Evolutionary conservation across 164 flowering plant species (phyloP).

Genomic region (Piper betle): DNA sequence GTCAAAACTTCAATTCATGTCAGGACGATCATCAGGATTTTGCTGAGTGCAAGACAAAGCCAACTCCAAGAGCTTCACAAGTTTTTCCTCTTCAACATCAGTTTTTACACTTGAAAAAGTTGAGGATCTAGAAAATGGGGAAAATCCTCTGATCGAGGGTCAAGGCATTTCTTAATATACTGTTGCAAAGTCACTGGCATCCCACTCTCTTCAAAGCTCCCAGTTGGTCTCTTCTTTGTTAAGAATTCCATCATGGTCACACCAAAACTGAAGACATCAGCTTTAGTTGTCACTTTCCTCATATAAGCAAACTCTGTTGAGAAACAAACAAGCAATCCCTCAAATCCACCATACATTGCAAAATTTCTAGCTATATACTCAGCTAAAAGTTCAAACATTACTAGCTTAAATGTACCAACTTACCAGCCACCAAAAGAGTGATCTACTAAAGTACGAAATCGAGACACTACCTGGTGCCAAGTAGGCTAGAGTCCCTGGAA

Average conservation of each 20-base stretch:
- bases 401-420: not conserved
- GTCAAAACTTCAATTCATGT: slow-evolving; percentile 48
- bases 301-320: slow-evolving; percentile 69
- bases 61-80: slow-evolving; percentile 32
- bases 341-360: no score
- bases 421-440: not conserved
- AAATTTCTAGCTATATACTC: no score
- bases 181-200: slow-evolving; percentile 41
- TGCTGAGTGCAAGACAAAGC: slow-evolving; percentile 45
- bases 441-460: not conserved
- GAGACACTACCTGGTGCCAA: slow-evolving; percentile 68
- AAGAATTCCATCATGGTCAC: slow-evolving; percentile 63
- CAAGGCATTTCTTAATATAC: slow-evolving; percentile 20
- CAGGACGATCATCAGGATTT: slow-evolving; percentile 47
- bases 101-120: slow-evolving; percentile 14
- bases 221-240: slow-evolving; percentile 60
- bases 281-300: slow-evolving; percentile 61
- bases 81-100: slow-evolving; percentile 15
- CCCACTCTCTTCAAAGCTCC: slow-evolving; percentile 30
- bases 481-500: slow-evolving; percentile 87
- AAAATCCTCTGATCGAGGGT: slow-evolving; percentile 20
- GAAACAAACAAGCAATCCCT: not conserved
- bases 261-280: slow-evolving; percentile 81
- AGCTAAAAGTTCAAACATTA: not conserved
- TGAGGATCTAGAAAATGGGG: slow-evolving; percentile 36